Base-by-base conservation (phyloP, 108 stramenopile genomes). In the Cyclotella atomus region DNA sequence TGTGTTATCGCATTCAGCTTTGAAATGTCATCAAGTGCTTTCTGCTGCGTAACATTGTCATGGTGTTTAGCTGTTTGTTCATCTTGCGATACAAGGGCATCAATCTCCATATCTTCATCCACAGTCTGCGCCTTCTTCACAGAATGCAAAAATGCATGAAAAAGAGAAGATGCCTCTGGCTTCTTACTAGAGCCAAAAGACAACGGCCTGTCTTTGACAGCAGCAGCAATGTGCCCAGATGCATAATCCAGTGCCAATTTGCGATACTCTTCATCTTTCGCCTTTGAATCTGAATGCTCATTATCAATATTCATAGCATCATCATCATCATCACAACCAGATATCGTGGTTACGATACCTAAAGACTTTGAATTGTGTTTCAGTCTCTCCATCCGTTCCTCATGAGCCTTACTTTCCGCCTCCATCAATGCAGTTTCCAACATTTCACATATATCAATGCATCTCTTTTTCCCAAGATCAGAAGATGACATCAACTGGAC, bases 251-350 rank as follows among this genome's bases (percentile, higher is more conserved):
- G 74, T 6, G 91, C 91, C 19, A 83, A 82, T 57, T 77, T 41
- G 20, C 89, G 77, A 59, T 92, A 92, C 36, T 79, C 65, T 67
- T 92, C 91, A 66, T 95, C 91, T 36, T 86, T n/a, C n/a, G n/a
- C 90, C 25, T 57, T 68, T 2, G 76, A 32, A 20, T 66, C 79
- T 19, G 38, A 62, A 17, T 75, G 70, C 34, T 35, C 61, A 14
- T 5, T 16, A 12, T 52, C 38, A n/a, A n/a, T n/a, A 24, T 62
- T 21, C 16, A 24, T 52, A 46, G 24, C 65, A 52, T 59, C 43
- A 66, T 43, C 66, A 25, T 43, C 7, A 54, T 43, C 66, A n/a
- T n/a, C n/a, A 45, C 44, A 38, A 20, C n/a, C n/a, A n/a, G n/a
- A n/a, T n/a, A n/a, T n/a, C n/a, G n/a, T n/a, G n/a, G 44, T 19